Percentiles rank a stretch among this genome's conserved stretches.
These are phyloP conservation scores for Trypanosoma rangeli DNA, from an alignment of 208 protist genomes.

Conservation along the genomic window DNA sequence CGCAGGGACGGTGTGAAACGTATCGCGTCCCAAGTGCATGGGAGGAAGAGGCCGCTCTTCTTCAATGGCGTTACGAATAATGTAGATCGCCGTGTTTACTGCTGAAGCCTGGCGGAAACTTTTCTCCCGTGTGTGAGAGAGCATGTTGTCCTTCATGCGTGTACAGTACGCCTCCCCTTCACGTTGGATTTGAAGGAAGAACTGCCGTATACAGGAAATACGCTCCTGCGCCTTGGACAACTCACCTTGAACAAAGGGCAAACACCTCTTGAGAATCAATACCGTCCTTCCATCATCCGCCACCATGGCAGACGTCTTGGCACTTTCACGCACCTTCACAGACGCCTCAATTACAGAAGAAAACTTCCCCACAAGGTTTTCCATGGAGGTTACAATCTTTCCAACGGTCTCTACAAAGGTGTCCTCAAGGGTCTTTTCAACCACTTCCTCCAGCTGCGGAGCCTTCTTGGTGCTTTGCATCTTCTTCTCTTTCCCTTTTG, in stretches of 20 bases:
- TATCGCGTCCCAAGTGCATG: constrained; percentile 86
- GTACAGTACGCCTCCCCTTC: constrained; percentile 46
- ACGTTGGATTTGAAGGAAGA: constrained; percentile 40
- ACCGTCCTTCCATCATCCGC: constrained; percentile 29
- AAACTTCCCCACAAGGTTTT: constrained; percentile 47
- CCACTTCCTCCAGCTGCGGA: constrained; percentile 40
- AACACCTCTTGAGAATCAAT: constrained; percentile 35
- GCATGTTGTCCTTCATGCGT: constrained; percentile 31
- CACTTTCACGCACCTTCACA: constrained; percentile 38
- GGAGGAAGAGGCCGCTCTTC: constrained; percentile 42
- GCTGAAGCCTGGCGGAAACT: constrained; percentile 50
- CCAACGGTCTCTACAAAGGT: constrained; percentile 50
- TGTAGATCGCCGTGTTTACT: constrained; percentile 85
- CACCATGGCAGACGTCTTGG: constrained; percentile 22
- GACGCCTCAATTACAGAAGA: constrained; percentile 31
- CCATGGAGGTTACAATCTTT: constrained; percentile 33
- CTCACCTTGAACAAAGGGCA: constrained; percentile 32
- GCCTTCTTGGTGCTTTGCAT: constrained; percentile 34
- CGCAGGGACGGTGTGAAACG: constrained; percentile 50
- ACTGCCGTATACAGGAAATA: constrained; percentile 38
- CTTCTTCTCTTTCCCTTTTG: constrained; percentile 54
- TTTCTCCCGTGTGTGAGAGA: constrained; percentile 17
- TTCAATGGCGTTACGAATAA: constrained; percentile 77
- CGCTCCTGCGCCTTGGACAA: constrained; percentile 36
- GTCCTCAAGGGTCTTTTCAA: constrained; percentile 54